Conservation (phyloP, 768 basidiomycete genomes). For the Dioszegia aurantiaca region DNA sequence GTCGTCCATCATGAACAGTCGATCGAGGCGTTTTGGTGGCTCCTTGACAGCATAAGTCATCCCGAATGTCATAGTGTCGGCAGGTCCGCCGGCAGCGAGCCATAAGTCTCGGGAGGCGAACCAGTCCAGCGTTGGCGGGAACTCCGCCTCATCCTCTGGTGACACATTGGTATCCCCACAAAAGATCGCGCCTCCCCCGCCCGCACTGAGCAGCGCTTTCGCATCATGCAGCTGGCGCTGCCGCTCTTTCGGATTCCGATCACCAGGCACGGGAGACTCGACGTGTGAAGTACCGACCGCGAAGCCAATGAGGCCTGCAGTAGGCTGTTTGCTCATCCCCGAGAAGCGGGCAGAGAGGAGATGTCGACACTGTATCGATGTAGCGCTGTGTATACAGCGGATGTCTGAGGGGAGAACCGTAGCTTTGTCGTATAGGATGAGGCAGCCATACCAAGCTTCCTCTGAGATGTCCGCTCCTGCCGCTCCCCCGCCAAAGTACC, state of each 20-base stretch:
- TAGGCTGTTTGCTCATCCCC: background rate
- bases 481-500: slow-evolving; percentile 4
- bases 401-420: background rate
- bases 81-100: background rate
- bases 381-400: background rate
- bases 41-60: slow-evolving; percentile 4
- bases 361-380: slow-evolving; percentile 1
- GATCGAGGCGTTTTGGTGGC: slow-evolving; percentile 5
- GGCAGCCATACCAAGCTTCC: slow-evolving; percentile 6
- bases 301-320: slow-evolving; percentile 3
- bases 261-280: background rate
- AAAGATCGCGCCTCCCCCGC: slow-evolving; percentile 4
- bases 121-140: background rate
- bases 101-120: background rate
- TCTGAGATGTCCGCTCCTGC: background rate
- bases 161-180: slow-evolving; percentile 13
- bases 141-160: slow-evolving; percentile 7
- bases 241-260: slow-evolving; percentile 2
- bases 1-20: background rate
- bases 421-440: background rate
- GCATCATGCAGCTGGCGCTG: slow-evolving; percentile 1
- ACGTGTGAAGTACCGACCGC: slow-evolving; percentile 7
- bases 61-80: background rate
- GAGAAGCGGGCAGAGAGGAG: background rate
- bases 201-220: background rate